phyloP scores from a whole-genome alignment of 1,139 yeast species.

The Maudiozyma humilis region DNA sequence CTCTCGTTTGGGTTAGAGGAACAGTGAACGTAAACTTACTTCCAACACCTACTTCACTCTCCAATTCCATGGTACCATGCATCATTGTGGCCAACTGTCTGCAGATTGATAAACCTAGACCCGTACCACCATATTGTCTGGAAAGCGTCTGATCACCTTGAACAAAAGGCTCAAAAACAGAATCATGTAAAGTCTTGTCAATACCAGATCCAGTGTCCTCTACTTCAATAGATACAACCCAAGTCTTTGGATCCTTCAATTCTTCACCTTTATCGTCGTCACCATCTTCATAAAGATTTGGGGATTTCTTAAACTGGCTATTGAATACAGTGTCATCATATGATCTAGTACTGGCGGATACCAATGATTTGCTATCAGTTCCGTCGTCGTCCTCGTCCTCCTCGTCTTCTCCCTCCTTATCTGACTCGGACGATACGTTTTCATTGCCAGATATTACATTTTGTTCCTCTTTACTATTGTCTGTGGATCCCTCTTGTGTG shows the following conservation, averaged over 20 bases:
- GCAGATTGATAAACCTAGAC: constrained; percentile 88
- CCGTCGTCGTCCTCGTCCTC: constrained; percentile 4
- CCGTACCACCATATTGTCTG: constrained; percentile 91
- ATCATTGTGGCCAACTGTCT: constrained; percentile 83
- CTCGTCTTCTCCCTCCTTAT: neutral
- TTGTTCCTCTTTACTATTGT: neutral
- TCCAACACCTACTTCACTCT: constrained; percentile 66
- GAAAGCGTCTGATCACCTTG: constrained; percentile 95
- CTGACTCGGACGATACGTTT: neutral
- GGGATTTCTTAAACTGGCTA: constrained; percentile 39
- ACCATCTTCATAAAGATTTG: constrained; percentile 17
- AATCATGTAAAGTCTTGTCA: constrained; percentile 65
- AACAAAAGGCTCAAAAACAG: constrained; percentile 90
- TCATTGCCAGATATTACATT: neutral
- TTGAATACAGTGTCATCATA: constrained; percentile 49
- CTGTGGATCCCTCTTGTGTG: too few species aligned
- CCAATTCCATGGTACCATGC: constrained; percentile 70
- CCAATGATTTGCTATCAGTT: constrained; percentile 32
- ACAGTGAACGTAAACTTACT: constrained; percentile 72
- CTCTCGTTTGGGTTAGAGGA: constrained; percentile 69
- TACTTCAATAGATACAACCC: constrained; percentile 55
- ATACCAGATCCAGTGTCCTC: constrained; percentile 92
- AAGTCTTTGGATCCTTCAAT: constrained; percentile 19
- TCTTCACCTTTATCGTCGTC: constrained; percentile 18
- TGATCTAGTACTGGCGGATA: constrained; percentile 45